Conservation (phyloP, 371 early-diverging fungal genomes). For the Batkoa obscura region DNA sequence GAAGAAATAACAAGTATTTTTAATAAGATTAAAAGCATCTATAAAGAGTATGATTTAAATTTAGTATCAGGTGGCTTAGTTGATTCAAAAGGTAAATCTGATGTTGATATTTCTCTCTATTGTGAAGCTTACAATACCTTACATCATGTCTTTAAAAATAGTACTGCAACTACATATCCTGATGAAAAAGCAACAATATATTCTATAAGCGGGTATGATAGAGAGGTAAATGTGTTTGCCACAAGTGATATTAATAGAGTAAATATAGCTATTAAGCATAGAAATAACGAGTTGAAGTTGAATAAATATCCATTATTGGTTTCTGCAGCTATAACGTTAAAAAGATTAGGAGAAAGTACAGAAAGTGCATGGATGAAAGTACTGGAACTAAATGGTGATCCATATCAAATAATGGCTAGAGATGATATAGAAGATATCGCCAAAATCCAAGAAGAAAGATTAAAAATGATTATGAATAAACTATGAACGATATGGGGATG, state of each 20-base stretch:
- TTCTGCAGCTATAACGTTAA: background rate
- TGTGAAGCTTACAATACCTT: background rate
- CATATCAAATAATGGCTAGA: background rate
- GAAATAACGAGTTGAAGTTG: background rate
- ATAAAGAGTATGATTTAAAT: background rate
- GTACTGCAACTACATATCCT: background rate
- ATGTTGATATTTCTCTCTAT: background rate
- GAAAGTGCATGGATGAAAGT: background rate
- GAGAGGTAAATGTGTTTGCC: background rate
- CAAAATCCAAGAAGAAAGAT: no score
- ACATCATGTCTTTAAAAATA: background rate
- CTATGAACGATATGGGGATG: no score
- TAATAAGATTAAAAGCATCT: background rate
- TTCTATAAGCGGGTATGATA: background rate
- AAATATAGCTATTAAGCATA: background rate
- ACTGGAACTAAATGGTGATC: background rate
- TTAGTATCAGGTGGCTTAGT: background rate
- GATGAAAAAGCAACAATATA: background rate
- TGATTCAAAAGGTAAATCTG: background rate
- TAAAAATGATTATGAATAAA: no score
- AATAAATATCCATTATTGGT: background rate
- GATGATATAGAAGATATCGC: background rate
- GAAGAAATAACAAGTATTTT: background rate
- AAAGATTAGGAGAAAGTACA: background rate
- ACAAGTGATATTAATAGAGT: background rate